Evolutionary conservation across 208 protist genomes (phyloP), one percentile per base, ranked within the genome.

Genomic region (Porcisia deanei): DNA sequence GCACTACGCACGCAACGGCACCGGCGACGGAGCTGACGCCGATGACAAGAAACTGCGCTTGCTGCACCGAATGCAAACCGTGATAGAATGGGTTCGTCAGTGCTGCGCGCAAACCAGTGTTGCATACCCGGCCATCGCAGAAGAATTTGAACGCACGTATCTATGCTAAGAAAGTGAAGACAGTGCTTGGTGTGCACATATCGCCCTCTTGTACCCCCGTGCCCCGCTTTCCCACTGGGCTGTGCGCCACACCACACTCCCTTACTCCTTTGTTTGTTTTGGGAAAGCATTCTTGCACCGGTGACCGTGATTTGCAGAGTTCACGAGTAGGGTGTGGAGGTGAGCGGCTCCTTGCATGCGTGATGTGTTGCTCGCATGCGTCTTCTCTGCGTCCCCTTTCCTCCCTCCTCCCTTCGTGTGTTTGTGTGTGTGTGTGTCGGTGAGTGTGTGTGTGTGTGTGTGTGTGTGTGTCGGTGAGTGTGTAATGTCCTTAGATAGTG

Each of bases 1-100:
- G 30, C 5, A 71, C 14, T 78, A 77, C 60, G 60, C 78, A 52
- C 55, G 65, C 61, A 58, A 71, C 84, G 37, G 53, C 72, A 25
- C 57, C 75, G 52, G 43, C 71, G 61, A n/a, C 75, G 30, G 84
- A 74, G 49, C 54, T 14, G 73, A 80, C n/a, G 75, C 59, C 22
- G 74, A 70, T 67, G 63, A 72, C 53, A 83, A 14, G 76, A 75
- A 39, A 77, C 49, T 20, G 25, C 71, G 71, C 41, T 70, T 92
- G 47, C 71, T 85, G 43, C 84, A 84, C 67, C 80, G 74, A n/a
- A 88, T 86, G 85, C 84, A 86, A 73, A 58, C 52, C n/a, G 68
- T 94, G 67, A 73, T 71, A 18, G 74, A 76, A 65, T 92, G 90
- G 88, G 85, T 88, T 57, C 87, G 86, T 16, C 80, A 83, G 55